Evolutionary conservation across 2,329 filamentous ascomycete genomes (phyloP).

Genomic region (Davidsoniella australis): DNA sequence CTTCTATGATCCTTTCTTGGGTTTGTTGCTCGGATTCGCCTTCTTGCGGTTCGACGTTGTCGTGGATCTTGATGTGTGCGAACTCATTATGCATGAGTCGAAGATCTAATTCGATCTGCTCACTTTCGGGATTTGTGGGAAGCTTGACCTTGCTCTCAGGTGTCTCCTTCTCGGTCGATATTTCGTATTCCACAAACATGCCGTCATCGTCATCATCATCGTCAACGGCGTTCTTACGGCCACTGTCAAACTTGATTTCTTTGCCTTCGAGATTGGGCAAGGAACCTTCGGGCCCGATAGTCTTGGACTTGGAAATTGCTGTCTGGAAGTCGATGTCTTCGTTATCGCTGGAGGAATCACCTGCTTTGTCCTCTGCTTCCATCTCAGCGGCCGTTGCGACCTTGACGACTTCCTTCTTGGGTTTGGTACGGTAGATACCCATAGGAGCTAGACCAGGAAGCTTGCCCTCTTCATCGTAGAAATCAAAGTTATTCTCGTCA

Average conservation of each 20-base stretch:
- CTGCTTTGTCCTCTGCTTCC: constrained; percentile 7
- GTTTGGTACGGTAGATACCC: constrained; percentile 28
- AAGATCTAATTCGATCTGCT: constrained; percentile 23
- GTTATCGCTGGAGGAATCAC: constrained; percentile 9
- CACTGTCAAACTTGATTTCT: constrained; percentile 28
- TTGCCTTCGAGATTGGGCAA: constrained; percentile 32
- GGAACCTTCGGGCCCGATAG: constrained; percentile 30
- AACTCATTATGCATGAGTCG: constrained; percentile 27
- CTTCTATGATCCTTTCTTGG: constrained; percentile 12
- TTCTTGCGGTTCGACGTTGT: not conserved
- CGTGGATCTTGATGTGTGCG: constrained; percentile 9
- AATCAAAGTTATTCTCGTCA: constrained; percentile 29
- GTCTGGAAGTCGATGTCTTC: constrained; percentile 13
- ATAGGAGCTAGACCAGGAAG: constrained; percentile 29
- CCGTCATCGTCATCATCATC: constrained; percentile 16
- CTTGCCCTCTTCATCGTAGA: constrained; percentile 23
- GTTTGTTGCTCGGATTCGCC: constrained; percentile 12
- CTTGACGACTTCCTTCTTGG: constrained; percentile 8
- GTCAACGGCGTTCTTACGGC: constrained; percentile 16
- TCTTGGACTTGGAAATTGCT: constrained; percentile 11
- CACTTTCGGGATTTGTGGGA: constrained; percentile 14
- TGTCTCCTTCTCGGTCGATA: constrained; percentile 17
- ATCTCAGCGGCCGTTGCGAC: constrained; percentile 11
- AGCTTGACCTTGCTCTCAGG: constrained; percentile 14
- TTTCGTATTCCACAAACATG: constrained; percentile 14